Conservation (phyloP, 352 stramenopile species). For the Phytophthora fragariae region DNA sequence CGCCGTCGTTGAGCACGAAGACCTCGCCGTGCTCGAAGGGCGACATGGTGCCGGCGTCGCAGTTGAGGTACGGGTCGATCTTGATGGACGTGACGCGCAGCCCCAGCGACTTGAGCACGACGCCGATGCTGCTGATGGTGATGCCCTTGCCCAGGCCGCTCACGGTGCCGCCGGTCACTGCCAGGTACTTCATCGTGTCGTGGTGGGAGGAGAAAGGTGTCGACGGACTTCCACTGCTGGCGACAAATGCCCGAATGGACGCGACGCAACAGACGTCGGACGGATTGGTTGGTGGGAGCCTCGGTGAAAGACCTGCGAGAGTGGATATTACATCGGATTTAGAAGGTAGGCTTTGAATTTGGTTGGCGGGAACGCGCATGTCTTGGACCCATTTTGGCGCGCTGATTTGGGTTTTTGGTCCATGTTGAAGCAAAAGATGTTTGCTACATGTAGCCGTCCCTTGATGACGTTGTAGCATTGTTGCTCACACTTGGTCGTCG, state of each 20-base stretch:
- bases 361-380: neutral
- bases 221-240: slow-evolving; percentile 22
- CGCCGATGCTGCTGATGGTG: slow-evolving; percentile 98
- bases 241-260: slow-evolving; percentile 37
- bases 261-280: neutral
- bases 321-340: neutral
- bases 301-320: neutral
- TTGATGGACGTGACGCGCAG: slow-evolving; percentile 98
- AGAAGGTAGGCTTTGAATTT: slow-evolving; percentile 1
- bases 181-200: slow-evolving; percentile 96
- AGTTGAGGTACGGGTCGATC: slow-evolving; percentile 99
- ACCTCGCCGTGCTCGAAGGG: slow-evolving; percentile 97
- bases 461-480: neutral
- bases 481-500: neutral
- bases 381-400: neutral
- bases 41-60: slow-evolving; percentile 98
- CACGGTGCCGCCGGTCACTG: slow-evolving; percentile 98
- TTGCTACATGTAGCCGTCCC: neutral
- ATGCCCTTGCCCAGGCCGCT: slow-evolving; percentile 99
- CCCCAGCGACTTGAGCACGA: slow-evolving; percentile 96
- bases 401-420: neutral
- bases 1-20: slow-evolving; percentile 98
- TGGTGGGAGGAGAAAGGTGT: neutral
- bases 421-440: slow-evolving; percentile 24
- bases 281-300: slow-evolving; percentile 4